These are phyloP conservation scores for Closterium sp. DNA, from an alignment of 139 green algal genomes.

Conservation along the genomic window DNA sequence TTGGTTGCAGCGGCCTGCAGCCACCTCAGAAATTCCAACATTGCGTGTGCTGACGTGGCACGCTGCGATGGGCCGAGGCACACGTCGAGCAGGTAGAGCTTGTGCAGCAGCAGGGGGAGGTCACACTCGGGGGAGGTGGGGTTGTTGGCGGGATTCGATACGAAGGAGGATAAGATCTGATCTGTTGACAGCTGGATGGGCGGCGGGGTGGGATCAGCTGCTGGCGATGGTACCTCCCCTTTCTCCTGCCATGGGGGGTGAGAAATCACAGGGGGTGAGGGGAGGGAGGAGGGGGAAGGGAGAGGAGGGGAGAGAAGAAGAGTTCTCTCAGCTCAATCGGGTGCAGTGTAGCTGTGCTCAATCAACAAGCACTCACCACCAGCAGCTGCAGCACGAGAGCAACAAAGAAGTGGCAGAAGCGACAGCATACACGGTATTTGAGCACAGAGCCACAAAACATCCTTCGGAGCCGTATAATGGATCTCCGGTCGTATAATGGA, in stretches of 20 bases:
- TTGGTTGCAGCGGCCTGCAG: neutral
- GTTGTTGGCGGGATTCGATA: neutral
- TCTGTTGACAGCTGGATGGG: neutral
- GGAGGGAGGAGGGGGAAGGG: neutral
- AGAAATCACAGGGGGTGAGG: neutral
- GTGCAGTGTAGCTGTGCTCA: too few relatives aligned
- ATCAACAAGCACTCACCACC: neutral
- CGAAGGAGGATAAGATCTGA: neutral
- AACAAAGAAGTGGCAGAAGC: too few relatives aligned
- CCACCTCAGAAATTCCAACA: neutral
- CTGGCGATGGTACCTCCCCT: neutral
- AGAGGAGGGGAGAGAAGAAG: neutral
- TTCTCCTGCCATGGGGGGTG: neutral
- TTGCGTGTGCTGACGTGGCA: neutral
- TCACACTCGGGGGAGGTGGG: neutral
- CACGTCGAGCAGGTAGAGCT: neutral
- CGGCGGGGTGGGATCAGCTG: neutral
- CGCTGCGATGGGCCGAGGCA: neutral
- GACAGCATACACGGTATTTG: too few relatives aligned
- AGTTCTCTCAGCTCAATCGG: too few relatives aligned
- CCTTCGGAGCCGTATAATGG: too few relatives aligned
- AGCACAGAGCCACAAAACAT: too few relatives aligned
- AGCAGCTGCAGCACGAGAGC: neutral
- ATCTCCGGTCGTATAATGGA: too few relatives aligned
- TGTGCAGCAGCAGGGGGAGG: neutral